Conservation (phyloP, 345 rosid species). For the Lepidium didymum region DNA sequence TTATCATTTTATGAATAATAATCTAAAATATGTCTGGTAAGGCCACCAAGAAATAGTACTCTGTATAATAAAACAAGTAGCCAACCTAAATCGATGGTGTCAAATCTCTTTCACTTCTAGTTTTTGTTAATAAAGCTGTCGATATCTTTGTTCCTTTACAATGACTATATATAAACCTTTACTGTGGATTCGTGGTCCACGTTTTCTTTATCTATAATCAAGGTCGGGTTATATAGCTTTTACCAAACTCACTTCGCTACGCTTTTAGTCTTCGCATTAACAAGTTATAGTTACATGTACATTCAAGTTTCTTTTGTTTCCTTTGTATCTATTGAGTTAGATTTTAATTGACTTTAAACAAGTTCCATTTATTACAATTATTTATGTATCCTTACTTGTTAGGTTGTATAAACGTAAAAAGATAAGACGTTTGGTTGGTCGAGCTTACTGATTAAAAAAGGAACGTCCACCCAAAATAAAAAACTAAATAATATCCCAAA, state of each 20-base stretch:
- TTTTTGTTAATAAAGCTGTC: not conserved
- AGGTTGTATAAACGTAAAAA: not conserved
- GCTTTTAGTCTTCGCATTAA: not conserved
- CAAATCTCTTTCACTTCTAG: not conserved
- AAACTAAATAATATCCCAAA: not conserved
- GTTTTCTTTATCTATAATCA: not conserved
- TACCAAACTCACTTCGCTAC: not conserved
- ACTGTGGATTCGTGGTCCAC: not conserved
- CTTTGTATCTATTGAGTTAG: not conserved
- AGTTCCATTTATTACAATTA: not conserved
- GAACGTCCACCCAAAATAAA: not conserved
- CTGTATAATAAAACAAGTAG: not conserved
- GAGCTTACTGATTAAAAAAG: conserved; percentile 8
- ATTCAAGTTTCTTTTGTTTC: not conserved
- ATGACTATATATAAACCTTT: not conserved
- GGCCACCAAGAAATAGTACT: not conserved
- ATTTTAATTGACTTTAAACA: not conserved
- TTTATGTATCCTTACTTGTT: not conserved
- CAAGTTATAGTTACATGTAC: not conserved
- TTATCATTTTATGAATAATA: not conserved
- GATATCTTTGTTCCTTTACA: not conserved
- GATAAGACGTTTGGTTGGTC: conserved; percentile 12
- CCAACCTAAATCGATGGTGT: conserved; percentile 1
- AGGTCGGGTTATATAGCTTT: not conserved
- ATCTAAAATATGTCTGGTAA: not conserved